Conservation (phyloP, 2,329 filamentous ascomycete genomes). For the Pseudocercospora macadamiae region DNA sequence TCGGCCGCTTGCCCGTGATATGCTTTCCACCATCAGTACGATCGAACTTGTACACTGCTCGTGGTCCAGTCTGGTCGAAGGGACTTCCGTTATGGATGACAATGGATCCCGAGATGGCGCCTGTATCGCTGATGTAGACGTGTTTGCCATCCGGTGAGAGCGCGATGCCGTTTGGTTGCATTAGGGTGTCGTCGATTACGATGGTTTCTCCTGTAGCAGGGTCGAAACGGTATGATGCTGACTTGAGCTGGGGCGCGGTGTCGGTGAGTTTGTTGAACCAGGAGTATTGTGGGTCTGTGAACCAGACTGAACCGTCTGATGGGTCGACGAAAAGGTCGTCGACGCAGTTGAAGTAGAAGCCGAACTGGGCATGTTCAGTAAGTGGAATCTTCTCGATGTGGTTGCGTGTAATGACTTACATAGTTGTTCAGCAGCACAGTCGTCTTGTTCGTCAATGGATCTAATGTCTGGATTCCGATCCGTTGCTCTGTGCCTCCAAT, state of each 20-base stretch:
- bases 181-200: conserved; percentile 47
- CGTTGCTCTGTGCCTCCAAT: conserved; percentile 34
- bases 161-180: conserved; percentile 51
- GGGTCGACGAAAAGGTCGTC: conserved; percentile 48
- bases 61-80: conserved; percentile 15
- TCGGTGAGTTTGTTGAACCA: conserved; percentile 23
- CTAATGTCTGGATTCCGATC: conserved; percentile 47
- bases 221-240: conserved; percentile 47
- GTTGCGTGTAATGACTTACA: neutral
- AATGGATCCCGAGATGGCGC: conserved; percentile 9
- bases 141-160: conserved; percentile 48
- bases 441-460: conserved; percentile 47
- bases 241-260: conserved; percentile 16
- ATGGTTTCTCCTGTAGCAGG: conserved; percentile 45
- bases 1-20: conserved; percentile 21
- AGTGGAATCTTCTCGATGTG: neutral
- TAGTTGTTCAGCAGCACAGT: conserved; percentile 50
- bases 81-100: neutral
- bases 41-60: conserved; percentile 23
- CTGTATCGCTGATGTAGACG: conserved; percentile 51
- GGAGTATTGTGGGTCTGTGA: conserved; percentile 47
- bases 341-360: conserved; percentile 48
- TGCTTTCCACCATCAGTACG: conserved; percentile 19
- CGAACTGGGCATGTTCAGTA: conserved; percentile 33
- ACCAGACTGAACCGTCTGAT: conserved; percentile 51